Conservation (phyloP, 2,329 filamentous ascomycete genomes). For the Neopestalotiopsis rosae region DNA sequence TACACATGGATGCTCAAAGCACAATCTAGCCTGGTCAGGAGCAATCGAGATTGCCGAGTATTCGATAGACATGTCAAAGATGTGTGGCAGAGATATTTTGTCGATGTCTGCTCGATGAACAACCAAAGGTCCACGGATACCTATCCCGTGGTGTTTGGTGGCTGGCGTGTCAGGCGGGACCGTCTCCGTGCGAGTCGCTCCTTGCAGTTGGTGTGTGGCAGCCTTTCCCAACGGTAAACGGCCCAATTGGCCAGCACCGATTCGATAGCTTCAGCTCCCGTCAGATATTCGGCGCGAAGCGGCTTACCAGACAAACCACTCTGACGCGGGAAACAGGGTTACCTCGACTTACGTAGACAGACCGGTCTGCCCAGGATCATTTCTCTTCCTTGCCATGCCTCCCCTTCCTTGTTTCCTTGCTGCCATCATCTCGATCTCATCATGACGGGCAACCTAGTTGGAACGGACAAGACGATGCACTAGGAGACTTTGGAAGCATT, state of each 20-base stretch:
- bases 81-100: no score
- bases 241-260: conserved; percentile 4
- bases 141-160: conserved; percentile 12
- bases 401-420: background rate
- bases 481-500: background rate
- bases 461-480: background rate
- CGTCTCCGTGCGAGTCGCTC: background rate
- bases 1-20: no score
- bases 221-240: conserved; percentile 3
- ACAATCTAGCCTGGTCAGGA: no score
- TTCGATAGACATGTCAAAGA: no score
- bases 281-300: background rate
- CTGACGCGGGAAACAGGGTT: background rate
- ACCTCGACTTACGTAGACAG: background rate
- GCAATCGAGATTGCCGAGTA: no score
- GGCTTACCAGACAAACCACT: background rate
- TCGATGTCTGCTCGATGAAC: background rate
- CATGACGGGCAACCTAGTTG: background rate
- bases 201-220: background rate
- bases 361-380: background rate
- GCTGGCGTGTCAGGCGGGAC: conserved; percentile 7
- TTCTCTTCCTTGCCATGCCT: background rate
- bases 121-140: conserved; percentile 15
- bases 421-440: background rate
- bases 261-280: conserved; percentile 6